These are phyloP conservation scores for Cryphonectria radicalis DNA, from an alignment of 2,329 filamentous ascomycete species.

Conservation along the genomic window DNA sequence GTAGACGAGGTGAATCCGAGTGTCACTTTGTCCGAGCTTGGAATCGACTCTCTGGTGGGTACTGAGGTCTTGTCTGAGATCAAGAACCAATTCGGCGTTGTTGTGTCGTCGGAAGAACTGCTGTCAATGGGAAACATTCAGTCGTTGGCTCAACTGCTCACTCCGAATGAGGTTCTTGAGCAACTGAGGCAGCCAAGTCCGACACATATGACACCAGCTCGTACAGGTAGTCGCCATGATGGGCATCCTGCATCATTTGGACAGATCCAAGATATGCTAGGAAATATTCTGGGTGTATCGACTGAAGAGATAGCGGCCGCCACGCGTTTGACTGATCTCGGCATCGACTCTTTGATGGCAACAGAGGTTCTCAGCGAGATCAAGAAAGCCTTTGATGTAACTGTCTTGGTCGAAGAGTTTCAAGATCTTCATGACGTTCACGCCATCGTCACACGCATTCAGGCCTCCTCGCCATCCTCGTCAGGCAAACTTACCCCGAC, in stretches of 20 bases:
- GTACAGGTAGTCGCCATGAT: no score
- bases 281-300: background rate
- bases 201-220: no score
- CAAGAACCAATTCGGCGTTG: constrained; percentile 27
- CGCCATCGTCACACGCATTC: background rate
- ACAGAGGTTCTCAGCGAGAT: constrained; percentile 39
- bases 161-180: no score
- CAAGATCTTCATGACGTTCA: background rate
- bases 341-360: constrained; percentile 41
- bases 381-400: constrained; percentile 5
- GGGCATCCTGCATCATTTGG: background rate
- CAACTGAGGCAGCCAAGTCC: no score
- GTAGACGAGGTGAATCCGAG: constrained; percentile 32
- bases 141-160: background rate
- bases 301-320: constrained; percentile 31
- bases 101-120: background rate
- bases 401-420: background rate
- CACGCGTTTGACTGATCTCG: constrained; percentile 35
- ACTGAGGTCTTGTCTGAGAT: constrained; percentile 42
- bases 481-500: background rate
- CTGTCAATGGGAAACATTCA: background rate
- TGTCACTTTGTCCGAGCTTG: constrained; percentile 38
- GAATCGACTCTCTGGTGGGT: constrained; percentile 44
- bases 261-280: background rate
- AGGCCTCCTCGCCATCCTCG: background rate